Conservation (phyloP, 805 yeast genomes). For the Wickerhamomyces canadensis region DNA sequence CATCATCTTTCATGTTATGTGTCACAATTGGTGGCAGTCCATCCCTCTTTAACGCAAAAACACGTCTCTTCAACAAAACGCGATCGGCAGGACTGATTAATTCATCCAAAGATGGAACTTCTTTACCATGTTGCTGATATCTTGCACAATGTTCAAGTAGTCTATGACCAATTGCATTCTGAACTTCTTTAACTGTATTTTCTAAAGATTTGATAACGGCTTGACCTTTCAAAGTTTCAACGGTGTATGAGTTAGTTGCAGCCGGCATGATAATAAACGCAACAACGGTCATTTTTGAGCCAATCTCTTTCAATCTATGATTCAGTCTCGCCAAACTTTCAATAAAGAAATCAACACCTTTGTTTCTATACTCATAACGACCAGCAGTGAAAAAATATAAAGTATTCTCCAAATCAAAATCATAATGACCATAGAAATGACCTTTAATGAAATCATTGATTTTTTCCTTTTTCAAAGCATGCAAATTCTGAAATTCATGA, state of each 20-base stretch:
- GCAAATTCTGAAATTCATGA: constrained; percentile 96
- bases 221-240: constrained; percentile 92
- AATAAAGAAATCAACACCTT: constrained; percentile 93
- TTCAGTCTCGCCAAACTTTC: constrained; percentile 90
- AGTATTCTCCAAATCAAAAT: constrained; percentile 91
- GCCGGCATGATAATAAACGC: constrained; percentile 99
- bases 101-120: constrained; percentile 75
- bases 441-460: constrained; percentile 94
- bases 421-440: constrained; percentile 94
- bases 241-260: constrained; percentile 86
- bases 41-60: constrained; percentile 85
- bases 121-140: constrained; percentile 50
- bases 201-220: constrained; percentile 92
- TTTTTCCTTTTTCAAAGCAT: constrained; percentile 84
- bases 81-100: constrained; percentile 82
- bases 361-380: constrained; percentile 92
- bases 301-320: constrained; percentile 73
- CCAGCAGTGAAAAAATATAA: constrained; percentile 95
- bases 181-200: constrained; percentile 82
- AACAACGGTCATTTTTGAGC: constrained; percentile 87
- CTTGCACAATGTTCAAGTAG: constrained; percentile 87
- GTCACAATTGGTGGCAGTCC: constrained; percentile 93
- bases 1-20: constrained; percentile 93
- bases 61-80: constrained; percentile 85
- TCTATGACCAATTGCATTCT: constrained; percentile 78